Base-by-base conservation (phyloP, 768 basidiomycete genomes). In the Suillus discolor region DNA sequence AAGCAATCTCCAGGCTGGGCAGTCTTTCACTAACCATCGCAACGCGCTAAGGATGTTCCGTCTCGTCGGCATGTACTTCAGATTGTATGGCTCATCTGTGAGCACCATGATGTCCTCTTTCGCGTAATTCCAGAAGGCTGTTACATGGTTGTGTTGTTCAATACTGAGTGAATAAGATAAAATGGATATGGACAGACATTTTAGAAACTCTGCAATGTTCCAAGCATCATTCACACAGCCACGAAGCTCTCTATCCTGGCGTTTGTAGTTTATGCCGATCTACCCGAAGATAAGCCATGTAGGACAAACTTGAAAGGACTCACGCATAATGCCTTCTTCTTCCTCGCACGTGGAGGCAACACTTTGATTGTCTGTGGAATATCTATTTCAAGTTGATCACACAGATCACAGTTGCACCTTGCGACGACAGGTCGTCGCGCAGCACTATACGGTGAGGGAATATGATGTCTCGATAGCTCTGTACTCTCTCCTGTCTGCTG, bases 211-310 rank as follows among this genome's bases (percentile, higher is more conserved):
- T 67, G 84, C 80, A 53, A 96, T 86, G 73, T 94, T 95, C 62
- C 80, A 76, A 1, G 89, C 94, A 74, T 97, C 95, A 73, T 96
- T 96, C 72, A 94, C 90, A 72, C 95, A 97, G 5, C 95, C 95
- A 7, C 79, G 75, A 3, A 96, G 79, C 70, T 88, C 84, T 18
- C 83, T 82, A 18, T 73, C 75, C 69, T 87, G 85, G 0, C 90
- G 89, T 36, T 82, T 75, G 74, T 96, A 96, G 74, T 92, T 92
- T 70, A 96, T 92, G 3, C 94, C 94, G 70, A 96, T 88, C 92
- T 92, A 68, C 3, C 11, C 25, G 25, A 18, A 28, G 11, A 41
- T 39, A 36, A 62, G 23, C 44, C 1, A 16, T 6, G 16, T 38
- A 36, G 16, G 12, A 23, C 41, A 4, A 45, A 51, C 1, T 31